phyloP scores from a whole-genome alignment of 306 rosid genomes.

The Comarum palustre region DNA sequence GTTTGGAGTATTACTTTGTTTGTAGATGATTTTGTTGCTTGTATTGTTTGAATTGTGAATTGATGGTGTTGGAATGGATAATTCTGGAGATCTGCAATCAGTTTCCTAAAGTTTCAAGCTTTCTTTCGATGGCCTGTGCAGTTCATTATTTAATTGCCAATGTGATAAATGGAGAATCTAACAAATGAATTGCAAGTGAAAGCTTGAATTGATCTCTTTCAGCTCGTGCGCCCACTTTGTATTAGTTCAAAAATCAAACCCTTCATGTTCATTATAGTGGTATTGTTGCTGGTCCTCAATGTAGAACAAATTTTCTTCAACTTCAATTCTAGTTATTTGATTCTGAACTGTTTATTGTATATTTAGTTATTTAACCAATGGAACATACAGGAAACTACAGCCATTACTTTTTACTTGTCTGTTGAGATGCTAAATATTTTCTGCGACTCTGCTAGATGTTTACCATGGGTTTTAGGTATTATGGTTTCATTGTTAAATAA shows the following conservation, averaged over 20 bases:
- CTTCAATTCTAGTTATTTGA: conserved; percentile 15
- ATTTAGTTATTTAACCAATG: conserved; percentile 4
- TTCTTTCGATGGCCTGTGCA: conserved; percentile 27
- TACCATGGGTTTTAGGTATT: conserved; percentile 10
- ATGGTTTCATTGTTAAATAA: conserved; percentile 9
- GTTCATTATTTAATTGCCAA: conserved; percentile 15
- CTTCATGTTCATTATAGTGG: conserved; percentile 13
- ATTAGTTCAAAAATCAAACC: conserved; percentile 8
- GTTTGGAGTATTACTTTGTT: conserved; percentile 23
- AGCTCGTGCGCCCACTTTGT: conserved; percentile 10
- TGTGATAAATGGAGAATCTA: conserved; percentile 23
- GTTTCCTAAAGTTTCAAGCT: conserved; percentile 22
- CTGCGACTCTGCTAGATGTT: conserved; percentile 7
- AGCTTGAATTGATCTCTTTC: conserved; percentile 11
- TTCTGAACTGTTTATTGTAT: conserved; percentile 9
- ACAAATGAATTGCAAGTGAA: conserved; percentile 27
- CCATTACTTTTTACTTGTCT: not conserved
- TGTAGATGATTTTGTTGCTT: conserved; percentile 5
- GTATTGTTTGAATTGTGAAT: conserved; percentile 24
- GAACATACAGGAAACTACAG: conserved; percentile 2
- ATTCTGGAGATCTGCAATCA: conserved; percentile 44
- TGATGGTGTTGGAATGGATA: conserved; percentile 22
- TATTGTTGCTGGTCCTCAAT: conserved; percentile 7
- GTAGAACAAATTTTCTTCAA: conserved; percentile 10
- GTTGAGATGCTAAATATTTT: not conserved